These are phyloP conservation scores for Chrysoporthe austroafricana DNA, from an alignment of 2,329 filamentous ascomycete genomes.

Conservation along the genomic window DNA sequence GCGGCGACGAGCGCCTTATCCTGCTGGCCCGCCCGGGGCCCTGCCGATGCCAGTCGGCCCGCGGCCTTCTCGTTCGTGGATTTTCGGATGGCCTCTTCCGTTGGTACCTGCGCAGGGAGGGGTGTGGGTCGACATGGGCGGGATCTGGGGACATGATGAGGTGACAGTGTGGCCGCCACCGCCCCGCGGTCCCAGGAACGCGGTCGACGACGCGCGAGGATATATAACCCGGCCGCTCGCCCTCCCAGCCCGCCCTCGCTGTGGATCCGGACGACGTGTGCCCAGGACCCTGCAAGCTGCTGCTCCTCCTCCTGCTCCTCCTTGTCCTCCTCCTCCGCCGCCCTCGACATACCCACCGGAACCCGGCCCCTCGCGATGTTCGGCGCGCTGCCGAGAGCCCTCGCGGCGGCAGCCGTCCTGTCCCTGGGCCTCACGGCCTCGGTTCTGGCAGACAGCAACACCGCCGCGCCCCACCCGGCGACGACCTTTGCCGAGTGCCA, in stretches of 20 bases:
- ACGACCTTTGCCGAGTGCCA: slow-evolving; percentile 39
- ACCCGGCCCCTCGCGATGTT: slow-evolving; percentile 15
- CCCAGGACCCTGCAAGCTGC: too few species aligned
- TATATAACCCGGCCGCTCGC: neutral
- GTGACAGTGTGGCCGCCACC: slow-evolving; percentile 12
- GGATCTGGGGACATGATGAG: slow-evolving; percentile 6
- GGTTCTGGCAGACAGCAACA: slow-evolving; percentile 27
- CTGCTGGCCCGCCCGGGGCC: neutral
- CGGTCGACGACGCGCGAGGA: neutral
- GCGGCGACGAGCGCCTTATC: neutral
- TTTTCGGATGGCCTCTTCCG: slow-evolving; percentile 9
- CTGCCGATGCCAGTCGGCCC: neutral
- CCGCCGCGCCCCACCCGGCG: slow-evolving; percentile 31
- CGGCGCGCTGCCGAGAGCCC: slow-evolving; percentile 8
- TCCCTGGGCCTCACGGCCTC: slow-evolving; percentile 13
- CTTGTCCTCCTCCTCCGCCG: neutral
- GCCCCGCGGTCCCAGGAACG: neutral
- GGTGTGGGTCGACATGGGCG: neutral
- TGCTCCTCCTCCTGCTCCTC: neutral
- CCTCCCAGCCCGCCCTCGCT: neutral
- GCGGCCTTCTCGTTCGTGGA: slow-evolving; percentile 22
- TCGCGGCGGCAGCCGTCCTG: slow-evolving; percentile 24
- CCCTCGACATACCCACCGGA: neutral
- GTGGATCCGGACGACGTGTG: too few species aligned
- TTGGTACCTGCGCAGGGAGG: neutral